Evolutionary conservation across 1,284 basidiomycete genomes (phyloP), one percentile per base, ranked within the genome.

Genomic region (Dichomitus squalens): DNA sequence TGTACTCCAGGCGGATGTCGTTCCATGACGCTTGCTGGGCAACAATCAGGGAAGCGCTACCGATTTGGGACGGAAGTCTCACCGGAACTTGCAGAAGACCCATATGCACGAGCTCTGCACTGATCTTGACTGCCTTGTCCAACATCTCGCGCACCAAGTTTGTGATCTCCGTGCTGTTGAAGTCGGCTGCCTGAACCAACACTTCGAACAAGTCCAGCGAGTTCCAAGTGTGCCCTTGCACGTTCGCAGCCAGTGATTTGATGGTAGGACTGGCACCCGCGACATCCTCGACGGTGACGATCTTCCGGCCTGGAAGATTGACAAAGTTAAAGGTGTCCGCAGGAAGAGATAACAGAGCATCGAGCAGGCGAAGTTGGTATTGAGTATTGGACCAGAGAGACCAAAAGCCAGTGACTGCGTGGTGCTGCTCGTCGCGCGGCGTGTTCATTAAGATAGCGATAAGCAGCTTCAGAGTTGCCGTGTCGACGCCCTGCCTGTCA

Each of bases 211-310:
- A 77, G 64, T 97, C 95, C 16, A 96, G 77, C 9, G 93, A 93
- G 72, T 98, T 98, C 95, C 96, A 98, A 0, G 93, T 88, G 64
- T 93, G 92, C 2, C 86, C 87, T 70, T 96, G 93, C 20, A 96
- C 92, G 64, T 93, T 88, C 41, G 90, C 85, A 16, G 94, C 88
- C 53, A 93, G 77, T 12, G 88, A 83, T 70, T 93, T 90, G 77
- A 95, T 93, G 18, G 92, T 92, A n/a, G 91, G 89, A 66, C 90
- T 90, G 29, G 92, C 84, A 57, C 84, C 80, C 2, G 91, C 83
- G 29, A 95, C 92, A 62, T 96, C 90, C 41, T 95, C 93, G 34
- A 93, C 86, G 0, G 90, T 88, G 18, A 95, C 92, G 53, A 94
- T 89, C 59, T 90, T 80, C 25, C 85, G 83, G 8, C 90, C 88